phyloP scores from a whole-genome alignment of 495 filamentous ascomycete genomes.

The Aspergillus diversus region DNA sequence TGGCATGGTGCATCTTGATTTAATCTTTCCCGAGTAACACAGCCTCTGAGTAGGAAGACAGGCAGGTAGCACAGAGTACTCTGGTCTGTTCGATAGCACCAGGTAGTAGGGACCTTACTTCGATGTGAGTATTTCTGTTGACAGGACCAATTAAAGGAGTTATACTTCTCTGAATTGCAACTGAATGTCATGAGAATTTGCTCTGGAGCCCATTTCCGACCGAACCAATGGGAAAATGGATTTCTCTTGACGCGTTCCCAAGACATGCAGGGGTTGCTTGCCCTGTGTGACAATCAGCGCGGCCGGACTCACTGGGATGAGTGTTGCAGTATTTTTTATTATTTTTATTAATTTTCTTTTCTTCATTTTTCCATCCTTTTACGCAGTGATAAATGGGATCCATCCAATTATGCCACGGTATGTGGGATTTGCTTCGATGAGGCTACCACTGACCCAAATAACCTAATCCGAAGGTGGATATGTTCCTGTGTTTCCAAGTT shows the following conservation, averaged over 20 bases:
- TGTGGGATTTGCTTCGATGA: neutral
- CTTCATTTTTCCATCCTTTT: neutral
- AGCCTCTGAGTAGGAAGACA: too few relatives aligned
- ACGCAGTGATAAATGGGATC: neutral
- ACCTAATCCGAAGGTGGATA: neutral
- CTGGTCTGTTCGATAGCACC: too few relatives aligned
- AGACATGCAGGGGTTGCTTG: conserved; percentile 6
- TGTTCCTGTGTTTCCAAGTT: neutral
- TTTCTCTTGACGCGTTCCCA: neutral
- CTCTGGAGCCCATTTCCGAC: neutral
- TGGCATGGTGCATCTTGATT: too few relatives aligned
- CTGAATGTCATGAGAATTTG: neutral
- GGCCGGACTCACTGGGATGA: neutral
- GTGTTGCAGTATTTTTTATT: neutral
- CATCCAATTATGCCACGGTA: neutral
- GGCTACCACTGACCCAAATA: neutral
- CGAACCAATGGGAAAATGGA: neutral
- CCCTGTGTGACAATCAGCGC: neutral
- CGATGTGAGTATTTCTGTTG: too few relatives aligned
- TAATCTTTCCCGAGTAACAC: too few relatives aligned
- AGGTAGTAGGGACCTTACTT: too few relatives aligned
- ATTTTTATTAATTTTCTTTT: neutral
- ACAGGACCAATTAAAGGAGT: too few relatives aligned
- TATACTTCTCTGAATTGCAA: neutral
- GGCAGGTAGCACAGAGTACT: too few relatives aligned